Percentiles rank a stretch among this genome's conserved stretches.
These are phyloP conservation scores for Macadamia integrifolia DNA, from an alignment of 164 flowering plant genomes.

Conservation along the genomic window DNA sequence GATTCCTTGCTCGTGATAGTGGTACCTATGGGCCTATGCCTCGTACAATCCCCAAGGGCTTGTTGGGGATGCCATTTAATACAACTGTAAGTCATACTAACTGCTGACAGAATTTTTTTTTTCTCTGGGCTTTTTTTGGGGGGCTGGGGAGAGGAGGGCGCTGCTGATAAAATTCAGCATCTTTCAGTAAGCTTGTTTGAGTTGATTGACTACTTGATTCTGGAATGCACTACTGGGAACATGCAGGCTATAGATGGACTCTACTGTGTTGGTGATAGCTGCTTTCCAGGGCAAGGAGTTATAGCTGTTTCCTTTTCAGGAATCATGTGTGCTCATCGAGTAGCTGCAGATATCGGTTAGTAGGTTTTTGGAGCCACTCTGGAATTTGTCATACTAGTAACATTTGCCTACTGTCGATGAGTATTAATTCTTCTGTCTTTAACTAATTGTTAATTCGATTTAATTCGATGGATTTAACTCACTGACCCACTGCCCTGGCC, in stretches of 20 bases:
- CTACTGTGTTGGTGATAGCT: conserved; percentile 98
- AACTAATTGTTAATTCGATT: no score
- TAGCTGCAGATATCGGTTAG: conserved; percentile 97
- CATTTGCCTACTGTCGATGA: no score
- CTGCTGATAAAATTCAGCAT: background rate
- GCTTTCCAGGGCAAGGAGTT: conserved; percentile 99
- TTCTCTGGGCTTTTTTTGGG: no score
- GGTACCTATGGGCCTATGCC: conserved; percentile 99
- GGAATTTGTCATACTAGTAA: background rate
- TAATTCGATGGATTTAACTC: no score
- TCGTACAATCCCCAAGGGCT: conserved; percentile 68
- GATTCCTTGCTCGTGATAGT: conserved; percentile 77
- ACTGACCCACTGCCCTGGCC: no score
- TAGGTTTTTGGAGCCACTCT: background rate
- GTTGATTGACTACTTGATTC: background rate
- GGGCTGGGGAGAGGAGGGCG: background rate
- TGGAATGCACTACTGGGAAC: conserved; percentile 10
- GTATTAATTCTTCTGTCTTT: no score
- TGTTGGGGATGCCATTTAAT: conserved; percentile 96
- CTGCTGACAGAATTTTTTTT: background rate
- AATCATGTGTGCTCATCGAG: conserved; percentile 97
- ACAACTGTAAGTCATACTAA: conserved; percentile 64
- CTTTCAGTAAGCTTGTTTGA: conserved; percentile 2
- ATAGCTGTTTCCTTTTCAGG: conserved; percentile 98
- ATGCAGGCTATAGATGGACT: conserved; percentile 79